A percentile compares a stretch with the other conserved stretches of the same genome.
phyloP scores from a whole-genome alignment of 2,329 filamentous ascomycete species.

The Periglandula ipomoeae region DNA sequence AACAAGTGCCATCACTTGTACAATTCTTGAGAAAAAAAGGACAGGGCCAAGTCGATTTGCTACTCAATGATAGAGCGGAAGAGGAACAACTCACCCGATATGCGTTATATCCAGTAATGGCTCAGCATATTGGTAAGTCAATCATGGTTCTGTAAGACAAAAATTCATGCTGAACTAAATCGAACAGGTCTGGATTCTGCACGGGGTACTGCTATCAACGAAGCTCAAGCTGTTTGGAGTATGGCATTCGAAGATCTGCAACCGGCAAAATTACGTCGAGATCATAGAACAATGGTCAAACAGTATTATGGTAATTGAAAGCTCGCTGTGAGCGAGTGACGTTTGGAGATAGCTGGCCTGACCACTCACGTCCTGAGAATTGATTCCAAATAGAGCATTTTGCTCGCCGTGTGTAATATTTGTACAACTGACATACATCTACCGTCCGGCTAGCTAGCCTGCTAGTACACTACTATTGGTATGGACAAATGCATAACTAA shows the following conservation, averaged over 20 bases:
- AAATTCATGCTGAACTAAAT: too few species aligned
- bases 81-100: neutral
- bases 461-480: too few species aligned
- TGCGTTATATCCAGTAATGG: neutral
- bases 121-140: conserved; percentile 1
- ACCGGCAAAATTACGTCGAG: neutral
- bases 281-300: neutral
- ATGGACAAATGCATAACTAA: too few species aligned
- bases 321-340: too few species aligned
- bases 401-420: too few species aligned
- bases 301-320: neutral
- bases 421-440: too few species aligned
- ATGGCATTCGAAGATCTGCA: conserved; percentile 1
- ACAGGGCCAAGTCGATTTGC: neutral
- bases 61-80: neutral
- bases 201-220: neutral
- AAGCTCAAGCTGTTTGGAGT: conserved; percentile 1
- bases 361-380: too few species aligned
- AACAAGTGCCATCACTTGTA: neutral
- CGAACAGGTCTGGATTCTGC: conserved; percentile 2
- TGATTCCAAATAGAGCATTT: too few species aligned
- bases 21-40: neutral
- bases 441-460: too few species aligned
- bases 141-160: neutral
- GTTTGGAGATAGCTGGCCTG: too few species aligned